A percentile compares a stretch with the other conserved stretches of the same genome.
Evolutionary conservation across 768 basidiomycete genomes (phyloP).

Genomic region (Mycena leptocephala): DNA sequence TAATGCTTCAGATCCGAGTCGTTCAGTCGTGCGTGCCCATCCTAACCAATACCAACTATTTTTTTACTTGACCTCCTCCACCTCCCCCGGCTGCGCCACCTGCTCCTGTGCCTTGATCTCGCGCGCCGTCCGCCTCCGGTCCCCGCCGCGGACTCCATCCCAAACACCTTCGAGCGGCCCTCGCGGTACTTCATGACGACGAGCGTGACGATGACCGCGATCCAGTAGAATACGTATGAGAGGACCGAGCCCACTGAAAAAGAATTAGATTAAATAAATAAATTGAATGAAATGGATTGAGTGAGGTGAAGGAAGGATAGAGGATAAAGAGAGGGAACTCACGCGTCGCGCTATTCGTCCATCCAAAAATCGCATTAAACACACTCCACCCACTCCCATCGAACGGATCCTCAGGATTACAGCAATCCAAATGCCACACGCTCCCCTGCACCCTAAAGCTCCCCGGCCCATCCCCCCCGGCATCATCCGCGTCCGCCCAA

Average conservation of each 20-base stretch:
- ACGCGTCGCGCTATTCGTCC: constrained; percentile 89
- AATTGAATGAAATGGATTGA: no score
- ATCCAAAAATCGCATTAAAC: constrained; percentile 90
- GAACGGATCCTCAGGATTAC: constrained; percentile 73
- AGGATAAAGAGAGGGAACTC: constrained; percentile 37
- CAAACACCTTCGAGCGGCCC: constrained; percentile 78
- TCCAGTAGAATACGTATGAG: constrained; percentile 95
- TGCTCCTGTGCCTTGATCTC: constrained; percentile 34
- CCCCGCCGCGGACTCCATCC: constrained; percentile 69
- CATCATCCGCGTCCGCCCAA: constrained; percentile 85
- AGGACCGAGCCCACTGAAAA: constrained; percentile 80
- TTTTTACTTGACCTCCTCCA: constrained; percentile 1
- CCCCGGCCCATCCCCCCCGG: constrained; percentile 84
- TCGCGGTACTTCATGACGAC: constrained; percentile 75
- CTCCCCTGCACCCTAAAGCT: constrained; percentile 86
- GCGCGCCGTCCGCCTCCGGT: constrained; percentile 47
- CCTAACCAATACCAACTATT: no score
- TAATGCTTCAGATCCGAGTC: not conserved
- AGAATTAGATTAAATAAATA: not conserved
- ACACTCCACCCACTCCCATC: constrained; percentile 80
- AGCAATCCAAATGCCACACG: constrained; percentile 93
- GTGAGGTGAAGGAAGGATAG: no score
- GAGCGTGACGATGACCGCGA: constrained; percentile 81
- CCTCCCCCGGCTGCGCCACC: constrained; percentile 16
- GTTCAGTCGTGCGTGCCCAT: constrained; percentile 1